A percentile compares a stretch with the other conserved stretches of the same genome.
Evolutionary conservation across 2,329 filamentous ascomycete genomes (phyloP).

Genomic region (Chaetomium olivaceum): DNA sequence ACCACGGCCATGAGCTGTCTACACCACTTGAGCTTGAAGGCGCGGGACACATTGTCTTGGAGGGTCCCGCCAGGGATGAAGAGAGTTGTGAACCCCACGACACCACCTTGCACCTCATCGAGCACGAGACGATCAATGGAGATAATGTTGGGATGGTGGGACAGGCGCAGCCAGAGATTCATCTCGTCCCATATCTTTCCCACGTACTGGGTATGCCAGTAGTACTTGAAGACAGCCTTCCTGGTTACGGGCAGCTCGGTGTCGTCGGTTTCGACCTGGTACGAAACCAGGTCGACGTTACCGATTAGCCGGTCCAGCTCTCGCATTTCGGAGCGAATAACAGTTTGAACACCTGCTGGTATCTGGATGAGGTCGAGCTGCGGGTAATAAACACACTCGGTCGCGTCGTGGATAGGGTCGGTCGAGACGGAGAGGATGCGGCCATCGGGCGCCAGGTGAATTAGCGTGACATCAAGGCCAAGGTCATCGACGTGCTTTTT

Average conservation of each 20-base stretch:
- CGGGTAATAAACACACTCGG: too few species aligned
- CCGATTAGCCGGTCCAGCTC: neutral
- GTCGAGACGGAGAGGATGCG: too few species aligned
- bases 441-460: too few species aligned
- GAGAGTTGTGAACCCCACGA: neutral
- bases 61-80: conserved; percentile 1
- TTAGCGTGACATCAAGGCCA: too few species aligned
- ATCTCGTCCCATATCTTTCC: neutral
- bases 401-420: too few species aligned
- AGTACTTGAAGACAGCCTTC: neutral
- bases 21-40: conserved; percentile 42
- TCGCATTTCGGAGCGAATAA: neutral
- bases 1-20: conserved; percentile 41
- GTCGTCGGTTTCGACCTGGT: neutral
- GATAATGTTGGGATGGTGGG: neutral
- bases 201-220: neutral
- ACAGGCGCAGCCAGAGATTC: neutral
- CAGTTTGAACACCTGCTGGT: neutral
- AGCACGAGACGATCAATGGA: neutral
- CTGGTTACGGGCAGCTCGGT: neutral
- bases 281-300: neutral
- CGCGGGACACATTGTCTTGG: conserved; percentile 9
- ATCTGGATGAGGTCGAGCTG: too few species aligned
- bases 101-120: neutral
- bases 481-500: too few species aligned